These are phyloP conservation scores for Meripilus lineatus DNA, from an alignment of 1,284 basidiomycete species.

Conservation along the genomic window DNA sequence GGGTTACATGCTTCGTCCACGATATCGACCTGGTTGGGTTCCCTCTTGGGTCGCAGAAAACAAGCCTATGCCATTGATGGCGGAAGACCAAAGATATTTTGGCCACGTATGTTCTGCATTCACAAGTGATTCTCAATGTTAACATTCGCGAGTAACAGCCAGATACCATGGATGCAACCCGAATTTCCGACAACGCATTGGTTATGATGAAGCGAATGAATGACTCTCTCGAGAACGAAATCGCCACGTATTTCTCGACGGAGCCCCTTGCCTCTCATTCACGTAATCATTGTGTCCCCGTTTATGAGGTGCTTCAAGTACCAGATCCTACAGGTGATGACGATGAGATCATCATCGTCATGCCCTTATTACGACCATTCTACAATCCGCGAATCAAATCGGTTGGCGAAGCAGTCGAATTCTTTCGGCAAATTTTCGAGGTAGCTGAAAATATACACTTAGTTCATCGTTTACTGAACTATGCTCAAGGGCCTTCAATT, in stretches of 20 bases:
- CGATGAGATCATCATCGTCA: not conserved
- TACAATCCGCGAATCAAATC: slow-evolving; percentile 1
- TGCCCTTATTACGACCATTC: slow-evolving; percentile 2
- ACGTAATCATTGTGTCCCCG: slow-evolving; percentile 22
- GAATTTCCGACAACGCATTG: slow-evolving; percentile 18
- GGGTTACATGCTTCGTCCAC: too few relatives aligned
- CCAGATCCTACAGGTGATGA: slow-evolving; percentile 4
- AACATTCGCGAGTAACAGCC: too few relatives aligned
- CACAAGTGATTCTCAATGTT: too few relatives aligned
- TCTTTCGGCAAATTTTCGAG: slow-evolving; percentile 10
- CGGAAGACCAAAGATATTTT: too few relatives aligned
- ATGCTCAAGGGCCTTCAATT: slow-evolving; percentile 6
- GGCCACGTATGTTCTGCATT: too few relatives aligned
- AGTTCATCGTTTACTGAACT: too few relatives aligned
- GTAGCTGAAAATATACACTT: not conserved
- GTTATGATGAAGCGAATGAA: slow-evolving; percentile 23
- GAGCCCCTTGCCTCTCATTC: slow-evolving; percentile 14
- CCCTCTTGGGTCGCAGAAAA: too few relatives aligned
- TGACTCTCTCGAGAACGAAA: slow-evolving; percentile 18
- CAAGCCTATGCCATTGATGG: too few relatives aligned
- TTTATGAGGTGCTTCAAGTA: slow-evolving; percentile 20
- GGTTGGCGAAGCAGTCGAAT: slow-evolving; percentile 4
- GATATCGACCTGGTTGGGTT: too few relatives aligned
- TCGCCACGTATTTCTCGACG: slow-evolving; percentile 14
- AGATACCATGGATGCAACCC: slow-evolving; percentile 24